Percentiles rank a stretch among this genome's conserved stretches.
These are phyloP conservation scores for Cytospora paraplurivora DNA, from an alignment of 2,329 filamentous ascomycete species.

Conservation along the genomic window DNA sequence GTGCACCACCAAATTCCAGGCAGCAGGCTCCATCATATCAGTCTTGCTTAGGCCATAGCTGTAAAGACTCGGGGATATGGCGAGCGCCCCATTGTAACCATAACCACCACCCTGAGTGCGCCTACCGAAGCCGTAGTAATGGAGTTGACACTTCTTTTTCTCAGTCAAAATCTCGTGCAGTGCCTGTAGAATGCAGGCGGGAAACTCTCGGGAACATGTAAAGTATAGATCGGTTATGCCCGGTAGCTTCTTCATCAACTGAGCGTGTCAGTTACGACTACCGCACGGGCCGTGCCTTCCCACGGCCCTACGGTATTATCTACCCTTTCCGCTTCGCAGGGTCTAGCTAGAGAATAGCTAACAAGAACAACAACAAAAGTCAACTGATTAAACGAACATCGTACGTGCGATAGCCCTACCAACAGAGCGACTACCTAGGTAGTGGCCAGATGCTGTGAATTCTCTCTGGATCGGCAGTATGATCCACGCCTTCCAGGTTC, in stretches of 20 bases:
- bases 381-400: too few relatives aligned
- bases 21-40: background rate
- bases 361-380: too few relatives aligned
- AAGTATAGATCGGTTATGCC: conserved; percentile 24
- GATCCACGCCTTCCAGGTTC: too few relatives aligned
- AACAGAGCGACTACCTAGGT: too few relatives aligned
- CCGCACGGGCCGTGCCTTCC: too few relatives aligned
- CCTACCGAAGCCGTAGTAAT: conserved; percentile 18
- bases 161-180: conserved; percentile 2
- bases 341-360: too few relatives aligned
- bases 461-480: background rate
- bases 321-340: too few relatives aligned
- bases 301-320: too few relatives aligned
- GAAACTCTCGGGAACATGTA: conserved; percentile 15
- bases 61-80: conserved; percentile 22
- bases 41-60: conserved; percentile 5
- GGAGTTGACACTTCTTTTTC: conserved; percentile 19
- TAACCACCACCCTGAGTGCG: background rate
- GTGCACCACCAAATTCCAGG: conserved; percentile 1
- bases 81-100: conserved; percentile 12
- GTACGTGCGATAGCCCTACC: too few relatives aligned
- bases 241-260: conserved; percentile 6
- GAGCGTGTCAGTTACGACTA: too few relatives aligned
- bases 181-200: conserved; percentile 13
- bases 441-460: conserved; percentile 6